Evolutionary conservation across 2,329 filamentous ascomycete genomes (phyloP).

Genomic region (Claviceps pazoutovae): DNA sequence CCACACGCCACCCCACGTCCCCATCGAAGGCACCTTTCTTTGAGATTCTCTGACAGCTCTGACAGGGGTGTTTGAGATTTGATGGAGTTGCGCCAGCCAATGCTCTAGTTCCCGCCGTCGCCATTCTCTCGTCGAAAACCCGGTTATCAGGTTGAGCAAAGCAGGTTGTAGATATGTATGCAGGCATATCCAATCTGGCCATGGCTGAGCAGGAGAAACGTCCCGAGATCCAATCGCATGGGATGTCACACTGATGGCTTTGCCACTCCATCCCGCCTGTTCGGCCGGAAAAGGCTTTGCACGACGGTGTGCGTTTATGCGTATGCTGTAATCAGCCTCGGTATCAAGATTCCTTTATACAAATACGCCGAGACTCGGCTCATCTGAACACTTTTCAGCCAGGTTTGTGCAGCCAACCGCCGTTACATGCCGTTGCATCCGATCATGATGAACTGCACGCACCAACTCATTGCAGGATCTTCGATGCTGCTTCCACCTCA

Average conservation of each 20-base stretch:
- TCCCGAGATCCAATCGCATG: background rate
- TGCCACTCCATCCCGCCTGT: too few relatives aligned
- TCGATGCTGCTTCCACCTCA: too few relatives aligned
- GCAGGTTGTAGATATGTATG: background rate
- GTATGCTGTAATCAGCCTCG: background rate
- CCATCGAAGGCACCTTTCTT: too few relatives aligned
- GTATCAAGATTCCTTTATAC: background rate
- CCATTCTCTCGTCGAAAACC: background rate
- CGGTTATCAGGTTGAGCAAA: background rate
- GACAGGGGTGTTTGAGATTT: too few relatives aligned
- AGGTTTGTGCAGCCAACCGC: background rate
- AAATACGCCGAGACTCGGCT: background rate
- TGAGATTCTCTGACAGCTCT: too few relatives aligned
- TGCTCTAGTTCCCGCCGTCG: conserved; percentile 17
- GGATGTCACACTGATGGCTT: too few relatives aligned
- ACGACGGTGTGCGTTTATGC: background rate
- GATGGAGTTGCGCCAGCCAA: conserved; percentile 14
- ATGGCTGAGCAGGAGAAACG: too few relatives aligned
- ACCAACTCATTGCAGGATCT: too few relatives aligned
- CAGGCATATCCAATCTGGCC: background rate
- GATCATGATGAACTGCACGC: too few relatives aligned
- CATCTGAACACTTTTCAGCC: background rate
- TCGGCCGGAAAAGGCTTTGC: background rate
- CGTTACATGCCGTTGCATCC: too few relatives aligned
- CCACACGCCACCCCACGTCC: too few relatives aligned